A percentile compares a stretch with the other conserved stretches of the same genome.
Conservation (phyloP, 108 stramenopile genomes). For the Cyclotella choctawhatcheeana region DNA sequence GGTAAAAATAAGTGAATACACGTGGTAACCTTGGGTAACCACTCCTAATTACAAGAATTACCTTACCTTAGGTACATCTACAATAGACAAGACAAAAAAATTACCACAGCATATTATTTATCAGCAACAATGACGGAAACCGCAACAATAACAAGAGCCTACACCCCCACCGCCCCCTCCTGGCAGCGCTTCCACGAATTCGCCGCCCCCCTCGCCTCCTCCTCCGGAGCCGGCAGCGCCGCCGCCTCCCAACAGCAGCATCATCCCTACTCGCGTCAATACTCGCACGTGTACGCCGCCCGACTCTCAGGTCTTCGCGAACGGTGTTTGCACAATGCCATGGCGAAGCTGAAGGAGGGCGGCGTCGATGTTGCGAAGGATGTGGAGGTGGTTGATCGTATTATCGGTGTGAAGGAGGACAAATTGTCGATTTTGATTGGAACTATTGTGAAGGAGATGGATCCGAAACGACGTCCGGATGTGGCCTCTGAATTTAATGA, state of each 20-base stretch:
- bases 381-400: slow-evolving; percentile 56
- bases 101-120: too few species aligned
- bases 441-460: slow-evolving; percentile 70
- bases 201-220: slow-evolving; percentile 34
- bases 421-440: slow-evolving; percentile 69
- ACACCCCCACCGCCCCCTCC: slow-evolving; percentile 40
- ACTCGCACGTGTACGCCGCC: slow-evolving; percentile 82
- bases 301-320: slow-evolving; percentile 61
- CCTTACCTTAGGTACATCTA: too few species aligned
- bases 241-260: slow-evolving; percentile 16
- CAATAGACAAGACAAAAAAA: too few species aligned
- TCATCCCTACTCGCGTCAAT: slow-evolving; percentile 82
- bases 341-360: slow-evolving; percentile 10
- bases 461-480: slow-evolving; percentile 34
- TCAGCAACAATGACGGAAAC: slow-evolving; percentile 12
- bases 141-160: slow-evolving; percentile 32
- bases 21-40: too few species aligned
- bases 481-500: slow-evolving; percentile 24
- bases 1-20: too few species aligned
- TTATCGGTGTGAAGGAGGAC: slow-evolving; percentile 78
- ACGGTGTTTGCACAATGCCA: slow-evolving; percentile 58
- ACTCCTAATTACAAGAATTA: too few species aligned
- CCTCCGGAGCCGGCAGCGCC: slow-evolving; percentile 33
- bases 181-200: slow-evolving; percentile 54
- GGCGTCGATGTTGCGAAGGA: slow-evolving; percentile 1